Base-by-base conservation (phyloP, 1,284 basidiomycete genomes). In the Sporisorium exsertum region DNA sequence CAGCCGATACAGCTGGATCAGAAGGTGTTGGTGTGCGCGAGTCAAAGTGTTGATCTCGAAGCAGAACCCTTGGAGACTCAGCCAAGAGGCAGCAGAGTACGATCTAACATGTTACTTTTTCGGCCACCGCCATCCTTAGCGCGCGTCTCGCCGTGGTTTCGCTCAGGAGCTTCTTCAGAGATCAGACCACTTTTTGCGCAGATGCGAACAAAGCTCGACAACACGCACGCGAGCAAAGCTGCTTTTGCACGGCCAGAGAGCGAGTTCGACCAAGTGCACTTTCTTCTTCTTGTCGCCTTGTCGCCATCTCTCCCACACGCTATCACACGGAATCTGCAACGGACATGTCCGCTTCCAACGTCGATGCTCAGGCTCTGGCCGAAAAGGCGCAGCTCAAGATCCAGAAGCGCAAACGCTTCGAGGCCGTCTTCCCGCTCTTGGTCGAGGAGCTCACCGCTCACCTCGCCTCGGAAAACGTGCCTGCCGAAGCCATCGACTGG, bases 401-500 rank as follows among this genome's bases (percentile, higher is more conserved):
- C 43, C 80, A 79, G 29, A 72, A 82, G 50, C 84, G 87, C 49
- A 84, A 87, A 69, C 80, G 85, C 58, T 88, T 88, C 82, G 81
- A 87, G 60, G 86, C 85, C 64, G 87, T 89, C 52, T 90, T 89
- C 83, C 88, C 89, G 16, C 74, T 83, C 47, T 87, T 90, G 69
- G 87, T 87, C 42, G 86, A 88, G 33, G 89, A 90, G 85, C 85
- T 90, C 42, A 85, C 94, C 63, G 89, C 87, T 13, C 89, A 92
- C 83, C 88, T 93, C 78, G 88, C 89, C 64, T 86, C 87, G 27
- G 77, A 80, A 47, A 62, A 68, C 58, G 80, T 96, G 91, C 94
- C 94, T n/a, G 82, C 88, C 40, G 93, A 94, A 67, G 93, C 92
- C 5, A 86, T 91, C 47, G 89, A 91, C 57, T 96, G 94, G 94